Base-by-base conservation (phyloP, 2,329 filamentous ascomycete genomes). In the Beauveria sp. region DNA sequence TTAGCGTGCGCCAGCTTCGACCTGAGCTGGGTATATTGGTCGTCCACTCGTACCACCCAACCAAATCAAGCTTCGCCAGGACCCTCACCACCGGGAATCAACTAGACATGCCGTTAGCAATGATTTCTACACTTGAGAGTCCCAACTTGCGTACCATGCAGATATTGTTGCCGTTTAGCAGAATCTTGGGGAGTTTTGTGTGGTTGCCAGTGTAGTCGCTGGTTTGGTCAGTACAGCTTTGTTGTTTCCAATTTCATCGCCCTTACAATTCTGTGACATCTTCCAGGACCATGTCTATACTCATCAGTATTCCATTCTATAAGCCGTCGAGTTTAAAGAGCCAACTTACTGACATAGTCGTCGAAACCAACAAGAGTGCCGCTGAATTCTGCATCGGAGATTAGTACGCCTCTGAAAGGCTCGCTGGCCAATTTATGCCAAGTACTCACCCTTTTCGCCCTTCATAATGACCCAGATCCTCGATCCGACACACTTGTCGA, bases 381-480 rank as follows among this genome's bases (percentile, higher is more conserved):
- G 67, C 90, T 91, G 78, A 99, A 99, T 76, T 99, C 94, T 97
- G 72, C 50, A 61, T 34, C 37, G 48, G 34, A 18, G 52, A 53
- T 65, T 41, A 67, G 63, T 55, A 37, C 56, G 66, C 59, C 69
- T 56, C 40, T 12, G 3, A 22, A 30, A 43, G 37, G 37, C 51
- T 61, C 41, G 7, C 5, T 16, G 37, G 14, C 3, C 10, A 6
- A 9, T 12, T 12, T 12, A 12, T 14, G 2, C 8, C 3, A 3
- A 40, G 5, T 18, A 18, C 55, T 5, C 55, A 96, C 94, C 94
- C 81, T 97, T 97, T 73, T 97, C 94, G 67, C 92, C 91, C 78
- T 99, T 99, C 94, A 99, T 99, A 70, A 99, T 86, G 65, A 99
- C 92, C 92, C 93, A 97, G 75, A 99, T 97, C 70, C 89, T 89